Conservation (phyloP, 495 filamentous ascomycete species). For the Penicillium subrubescens region DNA sequence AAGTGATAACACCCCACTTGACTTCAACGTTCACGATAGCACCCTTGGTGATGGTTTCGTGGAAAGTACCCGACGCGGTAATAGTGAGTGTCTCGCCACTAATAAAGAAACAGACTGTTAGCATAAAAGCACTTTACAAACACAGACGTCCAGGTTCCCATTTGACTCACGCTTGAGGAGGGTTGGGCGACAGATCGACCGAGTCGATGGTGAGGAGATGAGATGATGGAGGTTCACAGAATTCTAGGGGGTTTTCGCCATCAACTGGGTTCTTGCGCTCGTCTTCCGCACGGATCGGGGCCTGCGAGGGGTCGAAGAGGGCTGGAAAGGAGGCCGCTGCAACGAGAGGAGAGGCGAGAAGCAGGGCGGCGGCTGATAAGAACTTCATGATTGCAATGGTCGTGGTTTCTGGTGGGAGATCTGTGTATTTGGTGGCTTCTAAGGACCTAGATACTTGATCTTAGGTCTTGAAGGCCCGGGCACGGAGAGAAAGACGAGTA, state of each 20-base stretch:
- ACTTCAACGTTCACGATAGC: constrained; percentile 80
- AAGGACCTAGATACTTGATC: background rate
- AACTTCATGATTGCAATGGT: constrained; percentile 47
- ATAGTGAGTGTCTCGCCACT: constrained; percentile 84
- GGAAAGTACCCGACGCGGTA: constrained; percentile 71
- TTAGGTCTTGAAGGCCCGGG: background rate
- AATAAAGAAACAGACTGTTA: constrained; percentile 17
- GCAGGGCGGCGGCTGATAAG: constrained; percentile 39
- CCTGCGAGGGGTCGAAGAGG: constrained; percentile 37
- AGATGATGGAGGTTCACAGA: constrained; percentile 64
- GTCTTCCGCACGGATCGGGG: constrained; percentile 24
- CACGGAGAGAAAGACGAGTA: background rate
- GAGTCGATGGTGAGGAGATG: constrained; percentile 73
- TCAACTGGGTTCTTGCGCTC: constrained; percentile 29
- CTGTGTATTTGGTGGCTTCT: background rate
- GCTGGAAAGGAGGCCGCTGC: constrained; percentile 32
- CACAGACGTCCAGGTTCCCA: background rate
- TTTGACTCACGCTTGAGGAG: constrained; percentile 77
- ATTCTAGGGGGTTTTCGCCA: constrained; percentile 53
- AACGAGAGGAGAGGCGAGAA: constrained; percentile 36
- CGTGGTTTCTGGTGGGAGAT: background rate
- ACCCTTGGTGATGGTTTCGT: constrained; percentile 67
- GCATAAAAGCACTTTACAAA: background rate
- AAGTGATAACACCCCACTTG: constrained; percentile 87
- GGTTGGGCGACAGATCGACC: constrained; percentile 83